phyloP scores from a whole-genome alignment of 495 filamentous ascomycete genomes.

The Aspergillus bridgeri region DNA sequence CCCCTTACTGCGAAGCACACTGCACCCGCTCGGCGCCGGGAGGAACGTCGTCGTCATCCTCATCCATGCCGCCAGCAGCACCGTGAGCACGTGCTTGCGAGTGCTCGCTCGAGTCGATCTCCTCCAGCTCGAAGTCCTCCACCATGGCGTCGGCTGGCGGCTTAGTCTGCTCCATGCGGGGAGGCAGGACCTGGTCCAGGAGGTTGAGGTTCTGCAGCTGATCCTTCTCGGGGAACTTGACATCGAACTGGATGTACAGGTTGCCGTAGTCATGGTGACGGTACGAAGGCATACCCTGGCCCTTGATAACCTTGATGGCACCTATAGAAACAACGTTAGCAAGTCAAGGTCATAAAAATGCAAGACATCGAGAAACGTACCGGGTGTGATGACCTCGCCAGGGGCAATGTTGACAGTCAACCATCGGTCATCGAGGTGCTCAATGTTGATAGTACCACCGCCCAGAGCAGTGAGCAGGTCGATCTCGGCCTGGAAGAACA shows the following conservation, averaged over 20 bases:
- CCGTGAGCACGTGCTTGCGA: constrained; percentile 71
- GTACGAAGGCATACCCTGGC: constrained; percentile 97
- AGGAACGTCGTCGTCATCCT: constrained; percentile 76
- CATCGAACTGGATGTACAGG: constrained; percentile 94
- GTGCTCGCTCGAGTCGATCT: constrained; percentile 65
- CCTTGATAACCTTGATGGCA: constrained; percentile 87
- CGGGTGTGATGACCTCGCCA: constrained; percentile 88
- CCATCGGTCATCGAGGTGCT: constrained; percentile 98
- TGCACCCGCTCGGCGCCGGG: constrained; percentile 88
- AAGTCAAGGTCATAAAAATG: constrained; percentile 11
- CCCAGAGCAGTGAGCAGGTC: constrained; percentile 94
- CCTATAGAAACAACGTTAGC: constrained; percentile 50
- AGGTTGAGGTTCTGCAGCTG: constrained; percentile 51
- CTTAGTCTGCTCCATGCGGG: constrained; percentile 55
- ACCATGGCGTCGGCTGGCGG: constrained; percentile 82
- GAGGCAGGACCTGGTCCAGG: constrained; percentile 78
- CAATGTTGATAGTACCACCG: constrained; percentile 81
- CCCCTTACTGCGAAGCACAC: constrained; percentile 96
- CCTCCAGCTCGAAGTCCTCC: constrained; percentile 80
- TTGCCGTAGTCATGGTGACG: constrained; percentile 96
- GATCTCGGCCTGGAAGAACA: constrained; percentile 93
- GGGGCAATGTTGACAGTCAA: constrained; percentile 84
- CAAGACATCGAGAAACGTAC: constrained; percentile 54
- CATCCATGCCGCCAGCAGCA: constrained; percentile 69
- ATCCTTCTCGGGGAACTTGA: constrained; percentile 82